phyloP scores from a whole-genome alignment of 768 basidiomycete species.

The Tylopilus sp. region DNA sequence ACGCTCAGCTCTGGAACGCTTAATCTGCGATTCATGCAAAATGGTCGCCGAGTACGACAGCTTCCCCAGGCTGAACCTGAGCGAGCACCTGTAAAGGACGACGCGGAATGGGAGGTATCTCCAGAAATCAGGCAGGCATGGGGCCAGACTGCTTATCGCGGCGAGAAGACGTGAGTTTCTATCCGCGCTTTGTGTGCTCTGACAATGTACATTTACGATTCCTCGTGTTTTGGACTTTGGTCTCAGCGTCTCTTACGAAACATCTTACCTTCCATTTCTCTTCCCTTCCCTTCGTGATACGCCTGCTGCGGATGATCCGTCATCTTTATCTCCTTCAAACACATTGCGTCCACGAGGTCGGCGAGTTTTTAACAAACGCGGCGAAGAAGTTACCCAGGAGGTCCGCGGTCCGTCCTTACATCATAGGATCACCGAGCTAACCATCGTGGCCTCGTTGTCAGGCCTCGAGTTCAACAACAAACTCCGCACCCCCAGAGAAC shows the following conservation, averaged over 20 bases:
- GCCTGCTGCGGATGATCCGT: constrained; percentile 18
- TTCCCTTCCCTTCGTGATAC: constrained; percentile 39
- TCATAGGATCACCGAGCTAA: constrained; percentile 16
- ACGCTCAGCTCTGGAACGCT: constrained; percentile 62
- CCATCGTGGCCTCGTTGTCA: constrained; percentile 16
- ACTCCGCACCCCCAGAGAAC: constrained; percentile 4
- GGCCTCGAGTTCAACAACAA: constrained; percentile 15
- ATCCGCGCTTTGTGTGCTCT: constrained; percentile 7
- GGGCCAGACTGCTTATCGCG: constrained; percentile 31
- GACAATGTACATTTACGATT: constrained; percentile 19
- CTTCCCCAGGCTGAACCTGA: constrained; percentile 47
- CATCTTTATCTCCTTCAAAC: constrained; percentile 21
- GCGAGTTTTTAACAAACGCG: constrained; percentile 49
- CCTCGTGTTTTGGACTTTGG: constrained; percentile 7
- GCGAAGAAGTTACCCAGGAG: constrained; percentile 39
- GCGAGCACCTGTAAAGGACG: constrained; percentile 55
- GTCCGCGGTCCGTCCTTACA: constrained; percentile 21
- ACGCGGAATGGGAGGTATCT: constrained; percentile 62
- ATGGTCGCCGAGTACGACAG: constrained; percentile 55
- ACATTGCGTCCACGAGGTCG: constrained; percentile 42
- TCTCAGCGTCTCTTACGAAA: constrained; percentile 46
- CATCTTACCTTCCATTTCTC: constrained; percentile 65
- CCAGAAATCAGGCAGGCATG: constrained; percentile 52
- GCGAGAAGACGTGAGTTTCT: constrained; percentile 26
- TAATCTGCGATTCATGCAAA: constrained; percentile 71